These are phyloP conservation scores for Bryoglossum gracile DNA, from an alignment of 495 filamentous ascomycete species.

Conservation along the genomic window DNA sequence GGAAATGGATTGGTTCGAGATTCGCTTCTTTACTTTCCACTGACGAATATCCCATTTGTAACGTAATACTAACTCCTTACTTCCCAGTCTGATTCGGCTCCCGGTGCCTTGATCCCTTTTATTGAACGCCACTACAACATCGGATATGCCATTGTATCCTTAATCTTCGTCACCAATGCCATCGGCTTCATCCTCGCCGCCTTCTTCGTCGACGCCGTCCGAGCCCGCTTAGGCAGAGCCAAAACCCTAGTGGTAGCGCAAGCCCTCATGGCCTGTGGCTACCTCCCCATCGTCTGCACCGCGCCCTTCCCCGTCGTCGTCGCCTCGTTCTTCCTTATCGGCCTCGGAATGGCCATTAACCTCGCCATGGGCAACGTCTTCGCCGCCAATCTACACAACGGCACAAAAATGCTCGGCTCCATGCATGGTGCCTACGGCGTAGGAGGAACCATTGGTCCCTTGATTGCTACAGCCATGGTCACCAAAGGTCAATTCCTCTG, in stretches of 20 bases:
- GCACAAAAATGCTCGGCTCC: slow-evolving; percentile 53
- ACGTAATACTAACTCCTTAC: slow-evolving; percentile 70
- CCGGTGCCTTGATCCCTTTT: slow-evolving; percentile 61
- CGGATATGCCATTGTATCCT: slow-evolving; percentile 64
- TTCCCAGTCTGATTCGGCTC: background rate
- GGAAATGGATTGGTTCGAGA: slow-evolving; percentile 54
- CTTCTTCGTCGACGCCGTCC: slow-evolving; percentile 51
- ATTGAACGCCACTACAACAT: slow-evolving; percentile 57
- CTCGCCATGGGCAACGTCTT: slow-evolving; percentile 71
- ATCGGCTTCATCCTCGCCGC: slow-evolving; percentile 69
- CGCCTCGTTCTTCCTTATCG: slow-evolving; percentile 56
- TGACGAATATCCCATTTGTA: no score
- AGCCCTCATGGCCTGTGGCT: slow-evolving; percentile 42
- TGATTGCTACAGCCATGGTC: slow-evolving; percentile 63
- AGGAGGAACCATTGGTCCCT: slow-evolving; percentile 34
- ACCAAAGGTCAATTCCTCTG: slow-evolving; percentile 39
- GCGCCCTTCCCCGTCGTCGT: slow-evolving; percentile 65
- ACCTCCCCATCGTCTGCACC: slow-evolving; percentile 54
- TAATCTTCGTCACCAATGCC: slow-evolving; percentile 76
- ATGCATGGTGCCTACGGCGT: slow-evolving; percentile 64
- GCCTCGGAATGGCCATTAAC: slow-evolving; percentile 58
- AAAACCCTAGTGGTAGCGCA: slow-evolving; percentile 52
- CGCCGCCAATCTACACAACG: slow-evolving; percentile 57
- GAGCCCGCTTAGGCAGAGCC: slow-evolving; percentile 55
- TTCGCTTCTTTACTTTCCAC: slow-evolving; percentile 53